Percentiles rank a stretch among this genome's conserved stretches.
These are phyloP conservation scores for Plasmodium inui DNA, from an alignment of 169 alveolate genomes.

Conservation along the genomic window DNA sequence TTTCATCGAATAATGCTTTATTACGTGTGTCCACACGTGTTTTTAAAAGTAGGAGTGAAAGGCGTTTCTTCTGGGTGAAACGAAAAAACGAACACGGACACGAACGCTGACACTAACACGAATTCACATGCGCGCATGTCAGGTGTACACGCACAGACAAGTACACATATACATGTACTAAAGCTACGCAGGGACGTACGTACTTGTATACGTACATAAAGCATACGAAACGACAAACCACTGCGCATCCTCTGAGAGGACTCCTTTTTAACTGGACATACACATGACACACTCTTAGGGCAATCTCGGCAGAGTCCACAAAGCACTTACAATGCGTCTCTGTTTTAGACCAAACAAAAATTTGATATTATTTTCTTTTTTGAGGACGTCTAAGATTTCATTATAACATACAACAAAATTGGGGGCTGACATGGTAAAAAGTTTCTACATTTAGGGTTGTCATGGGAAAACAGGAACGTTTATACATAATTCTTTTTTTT, in stretches of 20 bases:
- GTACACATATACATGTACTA: neutral
- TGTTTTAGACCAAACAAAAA: neutral
- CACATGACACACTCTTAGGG: neutral
- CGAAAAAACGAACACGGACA: neutral
- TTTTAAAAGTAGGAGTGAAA: neutral
- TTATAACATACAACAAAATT: neutral
- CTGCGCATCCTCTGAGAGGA: neutral
- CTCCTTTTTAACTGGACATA: neutral
- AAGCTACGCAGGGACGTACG: neutral
- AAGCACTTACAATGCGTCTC: neutral
- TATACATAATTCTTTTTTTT: neutral
- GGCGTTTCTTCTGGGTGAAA: neutral
- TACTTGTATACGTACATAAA: neutral
- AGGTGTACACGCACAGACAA: neutral
- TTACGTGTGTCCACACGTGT: neutral
- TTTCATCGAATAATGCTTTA: neutral
- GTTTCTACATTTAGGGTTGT: neutral
- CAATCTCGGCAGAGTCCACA: neutral
- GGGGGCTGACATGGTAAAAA: neutral
- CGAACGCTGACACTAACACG: neutral
- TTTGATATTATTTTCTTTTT: neutral
- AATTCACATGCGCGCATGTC: neutral
- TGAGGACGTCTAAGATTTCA: neutral
- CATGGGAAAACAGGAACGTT: neutral
- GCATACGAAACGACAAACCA: neutral